These are phyloP conservation scores for Cryptococcus wingfieldii DNA, from an alignment of 1,284 basidiomycete genomes.

Conservation along the genomic window DNA sequence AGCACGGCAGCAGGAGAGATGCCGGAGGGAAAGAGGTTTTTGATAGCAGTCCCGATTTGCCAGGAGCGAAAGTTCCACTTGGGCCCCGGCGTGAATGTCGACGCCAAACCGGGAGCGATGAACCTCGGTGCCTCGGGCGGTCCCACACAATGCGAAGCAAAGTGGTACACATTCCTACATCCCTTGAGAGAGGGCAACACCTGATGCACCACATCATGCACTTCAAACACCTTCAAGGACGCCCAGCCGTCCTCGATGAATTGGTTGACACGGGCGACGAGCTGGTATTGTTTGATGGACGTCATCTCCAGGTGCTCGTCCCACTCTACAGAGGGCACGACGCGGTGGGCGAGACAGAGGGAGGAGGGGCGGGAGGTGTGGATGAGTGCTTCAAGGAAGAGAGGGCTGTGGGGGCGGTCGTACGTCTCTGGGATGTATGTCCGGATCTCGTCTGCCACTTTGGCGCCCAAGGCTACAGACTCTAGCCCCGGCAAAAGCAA, in stretches of 20 bases:
- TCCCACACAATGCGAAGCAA: constrained; percentile 39
- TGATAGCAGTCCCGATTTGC: constrained; percentile 30
- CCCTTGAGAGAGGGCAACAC: constrained; percentile 23
- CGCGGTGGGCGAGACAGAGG: constrained; percentile 25
- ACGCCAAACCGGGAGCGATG: constrained; percentile 11
- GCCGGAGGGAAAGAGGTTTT: constrained; percentile 30
- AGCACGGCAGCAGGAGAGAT: constrained; percentile 9
- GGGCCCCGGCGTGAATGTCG: constrained; percentile 24
- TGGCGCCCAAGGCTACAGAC: constrained; percentile 17
- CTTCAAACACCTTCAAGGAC: constrained; percentile 8
- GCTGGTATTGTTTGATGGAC: constrained; percentile 18
- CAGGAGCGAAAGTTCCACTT: constrained; percentile 34
- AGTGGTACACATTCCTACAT: constrained; percentile 29
- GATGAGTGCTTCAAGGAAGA: constrained; percentile 22
- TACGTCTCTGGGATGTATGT: constrained; percentile 22
- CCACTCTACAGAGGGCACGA: constrained; percentile 22
- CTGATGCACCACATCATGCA: constrained; percentile 33
- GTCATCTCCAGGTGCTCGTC: constrained; percentile 24
- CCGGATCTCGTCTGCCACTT: constrained; percentile 24
- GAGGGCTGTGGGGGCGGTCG: constrained; percentile 16
- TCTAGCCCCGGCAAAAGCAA: constrained; percentile 17
- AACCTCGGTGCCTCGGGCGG: constrained; percentile 20
- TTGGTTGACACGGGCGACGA: constrained; percentile 18
- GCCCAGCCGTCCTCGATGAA: constrained; percentile 14
- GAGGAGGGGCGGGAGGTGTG: constrained; percentile 5